Base-by-base conservation (phyloP, 257 asterid species). In the Solanum microdontum region DNA sequence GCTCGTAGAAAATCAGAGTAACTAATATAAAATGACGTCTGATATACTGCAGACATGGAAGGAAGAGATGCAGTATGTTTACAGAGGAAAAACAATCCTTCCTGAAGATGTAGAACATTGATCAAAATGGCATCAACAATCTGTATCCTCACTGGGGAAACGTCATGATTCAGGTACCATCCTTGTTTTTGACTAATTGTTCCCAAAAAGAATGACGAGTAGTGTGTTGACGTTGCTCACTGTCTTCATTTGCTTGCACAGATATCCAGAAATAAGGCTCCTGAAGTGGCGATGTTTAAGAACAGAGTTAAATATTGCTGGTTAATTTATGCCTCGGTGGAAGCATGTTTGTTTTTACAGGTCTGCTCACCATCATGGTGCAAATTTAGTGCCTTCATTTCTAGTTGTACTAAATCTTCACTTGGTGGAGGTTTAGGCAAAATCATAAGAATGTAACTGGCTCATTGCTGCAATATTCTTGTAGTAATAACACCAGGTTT, bases 11-110 rank as follows among this genome's bases (percentile, higher is more conserved):
- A 39, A 84, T 36, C 80, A 62, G 75, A 60, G 87, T 84, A 66
- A 66, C 80, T 33, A 26, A 60, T 60, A 28, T 48, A 34, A 80
- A 80, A 48, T 80, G 43, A 28, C 15, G 10, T 34, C 24, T 33
- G 77, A 60, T 40, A 43, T 90, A 86, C 66, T 88, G 84, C 94
- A 96, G 99, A 95, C 98, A 51, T 96, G 99, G 99, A 88, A 83
- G 88, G 96, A 94, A 24, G 99, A 96, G 93, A 92, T 96, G 96
- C 97, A 91, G 90, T 93, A 92, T 34, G 96, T 95, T 11, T 96
- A 95, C 87, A 89, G 90, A 3, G 98, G 98, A 88, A 95, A 91
- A 83, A 93, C 94, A 48, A 88, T 87, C 90, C 90, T 94, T 79
- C 95, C 96, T 1, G 90, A 88, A 88, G 98, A 94, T 28, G 92